A percentile compares a stretch with the other conserved stretches of the same genome.
These are phyloP conservation scores for Flaveria bidentis DNA, from an alignment of 129 eudicot genomes.

Conservation along the genomic window DNA sequence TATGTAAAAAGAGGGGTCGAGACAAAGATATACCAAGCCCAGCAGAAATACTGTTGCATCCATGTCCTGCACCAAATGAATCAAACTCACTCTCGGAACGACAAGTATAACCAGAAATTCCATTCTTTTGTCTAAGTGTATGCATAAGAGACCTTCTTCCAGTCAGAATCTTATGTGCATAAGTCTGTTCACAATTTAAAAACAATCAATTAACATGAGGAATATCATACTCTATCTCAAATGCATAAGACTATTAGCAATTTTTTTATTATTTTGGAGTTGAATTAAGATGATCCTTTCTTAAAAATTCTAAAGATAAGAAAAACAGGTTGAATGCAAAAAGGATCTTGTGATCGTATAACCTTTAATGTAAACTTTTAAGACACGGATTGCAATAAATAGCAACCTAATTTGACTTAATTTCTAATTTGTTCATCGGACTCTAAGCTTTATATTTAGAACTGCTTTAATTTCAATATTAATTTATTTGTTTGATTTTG, in stretches of 20 bases:
- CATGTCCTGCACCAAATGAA: conserved; percentile 87
- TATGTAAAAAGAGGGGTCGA: background rate
- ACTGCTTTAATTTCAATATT: background rate
- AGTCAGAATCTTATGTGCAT: conserved; percentile 84
- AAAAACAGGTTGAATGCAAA: background rate
- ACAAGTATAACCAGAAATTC: conserved; percentile 55
- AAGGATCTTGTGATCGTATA: background rate
- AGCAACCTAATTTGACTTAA: background rate
- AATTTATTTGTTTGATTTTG: background rate
- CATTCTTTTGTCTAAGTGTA: conserved; percentile 52
- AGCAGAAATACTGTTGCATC: conserved; percentile 95
- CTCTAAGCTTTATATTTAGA: background rate
- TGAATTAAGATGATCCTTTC: background rate
- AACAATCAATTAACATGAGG: conserved; percentile 20
- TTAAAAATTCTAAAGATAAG: background rate
- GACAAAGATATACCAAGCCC: conserved; percentile 69
- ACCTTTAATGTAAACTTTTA: background rate
- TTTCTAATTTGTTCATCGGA: background rate
- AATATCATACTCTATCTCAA: conserved; percentile 10
- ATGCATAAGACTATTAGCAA: conserved; percentile 9
- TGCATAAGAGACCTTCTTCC: conserved; percentile 72
- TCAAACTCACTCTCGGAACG: conserved; percentile 75
- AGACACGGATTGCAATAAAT: background rate
- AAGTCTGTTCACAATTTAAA: conserved; percentile 56
- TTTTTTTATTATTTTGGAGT: background rate